Percentiles rank a stretch among this genome's conserved stretches.
Evolutionary conservation across 805 yeast genomes (phyloP).

Genomic region (Ogataea pignaliae): DNA sequence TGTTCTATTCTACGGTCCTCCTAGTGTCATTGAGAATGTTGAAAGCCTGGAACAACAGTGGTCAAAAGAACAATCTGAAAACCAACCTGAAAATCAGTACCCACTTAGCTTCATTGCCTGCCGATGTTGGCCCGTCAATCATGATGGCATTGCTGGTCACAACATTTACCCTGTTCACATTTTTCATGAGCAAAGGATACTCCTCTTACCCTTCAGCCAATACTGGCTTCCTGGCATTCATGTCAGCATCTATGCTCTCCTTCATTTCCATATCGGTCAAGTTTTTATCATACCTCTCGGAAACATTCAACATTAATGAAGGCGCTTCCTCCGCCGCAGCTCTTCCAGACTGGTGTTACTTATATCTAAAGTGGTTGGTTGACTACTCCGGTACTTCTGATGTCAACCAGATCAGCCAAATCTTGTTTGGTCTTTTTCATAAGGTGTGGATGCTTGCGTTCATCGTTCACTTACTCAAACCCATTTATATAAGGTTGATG

Average conservation of each 20-base stretch:
- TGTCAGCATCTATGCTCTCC: constrained; percentile 41
- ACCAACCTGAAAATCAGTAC: constrained; percentile 46
- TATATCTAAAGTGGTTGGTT: constrained; percentile 27
- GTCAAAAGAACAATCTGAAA: constrained; percentile 67
- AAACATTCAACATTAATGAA: constrained; percentile 22
- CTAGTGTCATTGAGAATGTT: constrained; percentile 48
- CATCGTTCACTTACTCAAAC: constrained; percentile 12
- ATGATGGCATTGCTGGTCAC: constrained; percentile 13
- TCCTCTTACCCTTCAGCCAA: constrained; percentile 8
- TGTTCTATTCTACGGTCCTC: constrained; percentile 15
- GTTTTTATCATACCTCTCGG: constrained; percentile 24
- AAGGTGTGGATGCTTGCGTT: constrained; percentile 17
- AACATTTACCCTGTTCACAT: constrained; percentile 8
- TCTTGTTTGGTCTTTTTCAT: constrained; percentile 20
- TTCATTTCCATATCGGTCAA: constrained; percentile 24
- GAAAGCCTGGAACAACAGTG: constrained; percentile 85
- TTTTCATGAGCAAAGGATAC: no score
- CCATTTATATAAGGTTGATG: constrained; percentile 7
- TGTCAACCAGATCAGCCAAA: constrained; percentile 23
- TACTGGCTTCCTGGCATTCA: constrained; percentile 34
- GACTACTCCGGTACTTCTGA: constrained; percentile 27
- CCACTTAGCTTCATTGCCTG: constrained; percentile 30
- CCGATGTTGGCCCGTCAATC: constrained; percentile 19
- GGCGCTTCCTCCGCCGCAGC: not conserved
- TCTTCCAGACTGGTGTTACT: constrained; percentile 23